These are phyloP conservation scores for Apiospora arundinis DNA, from an alignment of 2,329 filamentous ascomycete species.

Conservation along the genomic window DNA sequence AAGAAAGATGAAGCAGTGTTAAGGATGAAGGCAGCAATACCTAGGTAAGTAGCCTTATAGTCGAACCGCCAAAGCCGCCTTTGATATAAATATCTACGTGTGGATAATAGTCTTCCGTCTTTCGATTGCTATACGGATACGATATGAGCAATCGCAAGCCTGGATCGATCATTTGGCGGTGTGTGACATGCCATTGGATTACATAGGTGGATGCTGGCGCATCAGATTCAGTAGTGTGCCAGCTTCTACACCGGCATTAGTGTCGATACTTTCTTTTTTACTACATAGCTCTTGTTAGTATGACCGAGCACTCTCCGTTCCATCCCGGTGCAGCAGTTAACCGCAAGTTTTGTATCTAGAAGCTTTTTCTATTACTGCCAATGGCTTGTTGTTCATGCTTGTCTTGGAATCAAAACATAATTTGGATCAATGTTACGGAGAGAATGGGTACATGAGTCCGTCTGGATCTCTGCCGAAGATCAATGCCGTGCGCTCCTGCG, in stretches of 20 bases:
- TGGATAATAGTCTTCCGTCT: neutral
- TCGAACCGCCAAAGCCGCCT: neutral
- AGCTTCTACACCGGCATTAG: conserved; percentile 5
- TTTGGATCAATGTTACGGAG: neutral
- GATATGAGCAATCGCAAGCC: neutral
- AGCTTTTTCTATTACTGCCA: neutral
- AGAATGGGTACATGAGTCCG: neutral
- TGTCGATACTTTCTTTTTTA: neutral
- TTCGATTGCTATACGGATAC: neutral
- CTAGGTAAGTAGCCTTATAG: neutral
- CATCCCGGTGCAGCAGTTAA: neutral
- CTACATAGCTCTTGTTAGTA: neutral
- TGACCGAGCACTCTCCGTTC: neutral
- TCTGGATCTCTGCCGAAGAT: neutral
- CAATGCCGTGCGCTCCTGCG: neutral
- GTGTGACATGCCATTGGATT: neutral
- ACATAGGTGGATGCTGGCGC: neutral
- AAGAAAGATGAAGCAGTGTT: neutral
- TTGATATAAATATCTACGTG: neutral
- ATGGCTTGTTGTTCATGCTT: neutral
- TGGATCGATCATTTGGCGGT: neutral
- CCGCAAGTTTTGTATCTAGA: neutral
- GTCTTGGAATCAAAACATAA: neutral
- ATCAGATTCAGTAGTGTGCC: neutral
- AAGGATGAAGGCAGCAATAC: neutral